phyloP scores from a whole-genome alignment of 2,329 filamentous ascomycete genomes.

The Exserohilum rostratum region DNA sequence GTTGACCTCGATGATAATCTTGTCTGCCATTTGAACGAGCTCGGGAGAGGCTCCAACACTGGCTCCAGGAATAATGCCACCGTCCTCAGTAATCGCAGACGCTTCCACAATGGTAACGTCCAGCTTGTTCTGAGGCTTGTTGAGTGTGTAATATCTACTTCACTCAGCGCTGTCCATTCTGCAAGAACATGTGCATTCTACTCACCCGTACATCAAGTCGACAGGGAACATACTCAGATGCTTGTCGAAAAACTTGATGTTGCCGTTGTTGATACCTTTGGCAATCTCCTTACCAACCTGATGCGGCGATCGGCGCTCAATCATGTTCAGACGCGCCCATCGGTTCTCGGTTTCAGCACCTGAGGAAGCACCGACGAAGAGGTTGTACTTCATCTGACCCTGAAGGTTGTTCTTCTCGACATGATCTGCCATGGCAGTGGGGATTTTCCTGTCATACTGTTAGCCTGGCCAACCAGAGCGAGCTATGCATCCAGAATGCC shows the following conservation, averaged over 20 bases:
- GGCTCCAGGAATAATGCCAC: conserved; percentile 85
- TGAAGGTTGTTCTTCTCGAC: conserved; percentile 82
- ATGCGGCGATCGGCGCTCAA: conserved; percentile 81
- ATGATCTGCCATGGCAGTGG: conserved; percentile 82
- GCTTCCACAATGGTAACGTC: conserved; percentile 88
- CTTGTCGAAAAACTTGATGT: conserved; percentile 93
- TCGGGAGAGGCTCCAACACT: conserved; percentile 86
- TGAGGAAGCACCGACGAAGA: conserved; percentile 89
- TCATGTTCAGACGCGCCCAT: conserved; percentile 91
- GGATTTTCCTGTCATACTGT: conserved; percentile 68
- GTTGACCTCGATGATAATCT: conserved; percentile 93
- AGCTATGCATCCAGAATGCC: not conserved
- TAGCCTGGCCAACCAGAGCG: conserved; percentile 1
- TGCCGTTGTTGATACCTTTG: conserved; percentile 86
- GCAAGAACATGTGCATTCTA: conserved; percentile 5
- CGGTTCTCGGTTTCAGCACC: conserved; percentile 90
- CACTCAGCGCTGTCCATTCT: conserved; percentile 7
- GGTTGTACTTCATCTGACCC: conserved; percentile 81
- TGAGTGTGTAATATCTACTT: conserved; percentile 77
- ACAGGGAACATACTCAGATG: conserved; percentile 91
- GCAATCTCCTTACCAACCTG: conserved; percentile 90
- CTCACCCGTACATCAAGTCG: conserved; percentile 74
- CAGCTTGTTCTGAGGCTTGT: conserved; percentile 73
- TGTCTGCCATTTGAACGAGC: conserved; percentile 88
- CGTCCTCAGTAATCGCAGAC: conserved; percentile 84